phyloP scores from a whole-genome alignment of 2,329 filamentous ascomycete genomes.

The Thielaviopsis euricoi region DNA sequence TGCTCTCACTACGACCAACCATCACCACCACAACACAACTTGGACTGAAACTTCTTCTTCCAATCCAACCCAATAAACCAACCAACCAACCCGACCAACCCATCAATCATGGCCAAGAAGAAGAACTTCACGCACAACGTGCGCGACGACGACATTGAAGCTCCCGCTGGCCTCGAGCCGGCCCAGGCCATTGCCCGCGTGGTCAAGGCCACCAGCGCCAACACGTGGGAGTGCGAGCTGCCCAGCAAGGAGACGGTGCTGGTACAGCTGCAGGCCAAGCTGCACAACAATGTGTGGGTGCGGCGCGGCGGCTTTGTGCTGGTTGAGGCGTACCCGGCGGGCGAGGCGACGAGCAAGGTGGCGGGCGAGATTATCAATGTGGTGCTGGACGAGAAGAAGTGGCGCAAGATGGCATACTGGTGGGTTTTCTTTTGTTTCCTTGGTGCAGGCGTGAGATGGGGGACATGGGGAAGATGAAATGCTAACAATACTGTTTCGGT shows the following conservation, averaged over 20 bases:
- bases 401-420: constrained; percentile 86
- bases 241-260: constrained; percentile 50
- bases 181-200: constrained; percentile 61
- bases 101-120: constrained; percentile 8
- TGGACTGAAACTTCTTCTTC: not conserved
- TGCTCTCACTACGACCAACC: not conserved
- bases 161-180: constrained; percentile 13
- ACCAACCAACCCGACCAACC: no score
- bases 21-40: not conserved
- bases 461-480: not conserved
- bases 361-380: constrained; percentile 85
- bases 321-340: constrained; percentile 48
- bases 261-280: constrained; percentile 68
- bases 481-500: not conserved
- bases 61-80: no score
- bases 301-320: constrained; percentile 78
- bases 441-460: not conserved
- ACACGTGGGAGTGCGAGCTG: constrained; percentile 64
- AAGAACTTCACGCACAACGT: constrained; percentile 11
- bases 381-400: constrained; percentile 76
- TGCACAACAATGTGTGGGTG: constrained; percentile 88
- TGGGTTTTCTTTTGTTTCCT: constrained; percentile 26
- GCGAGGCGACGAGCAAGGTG: constrained; percentile 60
- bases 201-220: constrained; percentile 72
- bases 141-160: constrained; percentile 8